These are phyloP conservation scores for Fomitopsis serialis DNA, from an alignment of 768 basidiomycete genomes.

Conservation along the genomic window DNA sequence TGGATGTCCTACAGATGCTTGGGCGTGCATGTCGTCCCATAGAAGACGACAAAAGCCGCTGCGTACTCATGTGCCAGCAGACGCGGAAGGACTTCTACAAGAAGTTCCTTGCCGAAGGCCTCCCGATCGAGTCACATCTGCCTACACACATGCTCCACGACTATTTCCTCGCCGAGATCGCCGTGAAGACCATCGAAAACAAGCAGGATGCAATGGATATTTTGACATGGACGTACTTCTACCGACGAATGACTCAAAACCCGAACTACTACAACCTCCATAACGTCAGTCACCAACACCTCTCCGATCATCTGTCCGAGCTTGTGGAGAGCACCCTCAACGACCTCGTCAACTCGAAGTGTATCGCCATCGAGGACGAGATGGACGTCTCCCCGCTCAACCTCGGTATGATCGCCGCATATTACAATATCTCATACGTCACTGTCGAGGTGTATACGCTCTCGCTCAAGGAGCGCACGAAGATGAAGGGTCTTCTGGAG, in stretches of 20 bases:
- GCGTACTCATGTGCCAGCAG: conserved; percentile 96
- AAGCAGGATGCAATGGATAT: conserved; percentile 99
- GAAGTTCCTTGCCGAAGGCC: conserved; percentile 95
- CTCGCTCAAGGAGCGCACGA: conserved; percentile 93
- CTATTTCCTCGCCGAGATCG: conserved; percentile 97
- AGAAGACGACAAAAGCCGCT: conserved; percentile 86
- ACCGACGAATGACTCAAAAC: conserved; percentile 95
- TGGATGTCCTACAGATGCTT: conserved; percentile 99
- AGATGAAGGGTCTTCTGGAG: conserved; percentile 93
- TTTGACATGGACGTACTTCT: conserved; percentile 98
- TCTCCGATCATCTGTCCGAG: conserved; percentile 95
- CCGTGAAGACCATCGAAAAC: conserved; percentile 97
- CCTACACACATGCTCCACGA: conserved; percentile 90
- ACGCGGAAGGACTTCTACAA: conserved; percentile 99
- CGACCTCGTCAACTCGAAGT: conserved; percentile 92
- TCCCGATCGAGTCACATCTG: conserved; percentile 94
- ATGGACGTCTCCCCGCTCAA: conserved; percentile 92
- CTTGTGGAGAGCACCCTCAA: conserved; percentile 89
- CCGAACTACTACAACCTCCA: conserved; percentile 93
- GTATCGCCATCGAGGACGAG: conserved; percentile 91
- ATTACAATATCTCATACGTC: conserved; percentile 93
- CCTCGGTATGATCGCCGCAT: conserved; percentile 97
- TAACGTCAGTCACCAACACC: conserved; percentile 92
- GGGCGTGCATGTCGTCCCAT: conserved; percentile 91
- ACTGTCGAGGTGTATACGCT: conserved; percentile 96